A percentile compares a stretch with the other conserved stretches of the same genome.
phyloP scores from a whole-genome alignment of 352 stramenopile genomes.

The Globisporangium middletonii region DNA sequence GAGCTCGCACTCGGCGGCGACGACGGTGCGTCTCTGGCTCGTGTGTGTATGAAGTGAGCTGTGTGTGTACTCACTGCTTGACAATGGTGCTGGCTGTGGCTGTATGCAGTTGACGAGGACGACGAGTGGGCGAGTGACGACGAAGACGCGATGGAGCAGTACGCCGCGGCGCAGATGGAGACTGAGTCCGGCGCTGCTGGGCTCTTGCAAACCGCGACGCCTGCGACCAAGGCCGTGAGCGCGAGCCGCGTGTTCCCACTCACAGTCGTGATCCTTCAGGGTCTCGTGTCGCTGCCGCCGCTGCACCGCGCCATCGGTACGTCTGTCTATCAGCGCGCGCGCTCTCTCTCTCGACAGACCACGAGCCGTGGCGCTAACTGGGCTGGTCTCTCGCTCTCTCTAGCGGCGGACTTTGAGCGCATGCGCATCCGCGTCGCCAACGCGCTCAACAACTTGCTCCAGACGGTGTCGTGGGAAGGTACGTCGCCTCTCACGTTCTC shows the following conservation, averaged over 20 bases:
- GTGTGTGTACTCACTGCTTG: not conserved
- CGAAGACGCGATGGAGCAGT: slow-evolving; percentile 85
- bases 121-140: slow-evolving; percentile 86
- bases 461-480: slow-evolving; percentile 49
- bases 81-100: not conserved
- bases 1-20: slow-evolving; percentile 50
- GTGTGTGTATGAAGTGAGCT: not conserved
- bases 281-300: slow-evolving; percentile 63
- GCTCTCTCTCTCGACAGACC: not conserved
- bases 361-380: not conserved
- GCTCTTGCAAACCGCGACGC: slow-evolving; percentile 12
- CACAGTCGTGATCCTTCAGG: slow-evolving; percentile 66
- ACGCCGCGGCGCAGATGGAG: slow-evolving; percentile 65
- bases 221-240: slow-evolving; percentile 28
- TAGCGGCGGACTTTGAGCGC: slow-evolving; percentile 64
- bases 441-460: slow-evolving; percentile 77
- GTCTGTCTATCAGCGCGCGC: slow-evolving; percentile 4
- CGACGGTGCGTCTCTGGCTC: slow-evolving; percentile 21
- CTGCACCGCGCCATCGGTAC: slow-evolving; percentile 47
- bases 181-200: slow-evolving; percentile 5
- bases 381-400: not conserved
- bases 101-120: slow-evolving; percentile 45
- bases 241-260: slow-evolving; percentile 45
- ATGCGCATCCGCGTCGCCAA: slow-evolving; percentile 82
- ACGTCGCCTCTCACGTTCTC: not conserved